These are phyloP conservation scores for Psilocybe subaeruginosa DNA, from an alignment of 768 basidiomycete genomes.

Conservation along the genomic window DNA sequence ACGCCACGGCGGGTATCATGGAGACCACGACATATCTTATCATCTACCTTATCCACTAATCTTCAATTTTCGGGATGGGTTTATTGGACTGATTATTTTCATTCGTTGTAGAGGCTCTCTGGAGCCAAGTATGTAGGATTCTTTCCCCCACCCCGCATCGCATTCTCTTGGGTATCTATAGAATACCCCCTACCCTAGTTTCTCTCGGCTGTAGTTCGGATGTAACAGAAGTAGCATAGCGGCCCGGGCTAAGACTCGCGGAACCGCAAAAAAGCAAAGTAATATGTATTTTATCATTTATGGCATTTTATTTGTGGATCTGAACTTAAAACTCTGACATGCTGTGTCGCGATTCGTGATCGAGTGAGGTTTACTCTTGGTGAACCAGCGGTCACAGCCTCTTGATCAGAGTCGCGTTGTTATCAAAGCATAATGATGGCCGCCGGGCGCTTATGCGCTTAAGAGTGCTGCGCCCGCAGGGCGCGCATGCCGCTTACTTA, in stretches of 20 bases:
- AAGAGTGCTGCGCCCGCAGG: not conserved
- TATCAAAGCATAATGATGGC: not conserved
- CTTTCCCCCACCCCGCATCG: constrained; percentile 5
- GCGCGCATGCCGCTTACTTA: not conserved
- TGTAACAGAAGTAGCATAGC: constrained; percentile 19
- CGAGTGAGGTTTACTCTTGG: not conserved
- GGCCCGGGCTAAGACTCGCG: constrained; percentile 11
- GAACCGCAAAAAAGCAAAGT: constrained; percentile 10
- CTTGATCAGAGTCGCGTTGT: no score
- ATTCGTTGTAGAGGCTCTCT: constrained; percentile 9
- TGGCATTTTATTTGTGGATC: not conserved
- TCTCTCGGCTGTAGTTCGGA: constrained; percentile 20
- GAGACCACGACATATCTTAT: constrained; percentile 10
- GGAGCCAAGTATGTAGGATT: constrained; percentile 11
- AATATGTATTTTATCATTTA: constrained; percentile 4
- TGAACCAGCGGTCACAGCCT: no score
- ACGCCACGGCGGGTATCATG: not conserved
- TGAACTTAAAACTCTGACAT: not conserved
- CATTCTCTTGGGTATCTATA: constrained; percentile 11
- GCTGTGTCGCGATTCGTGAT: no score
- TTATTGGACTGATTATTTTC: constrained; percentile 2
- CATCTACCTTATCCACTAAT: constrained; percentile 12
- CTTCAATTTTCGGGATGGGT: not conserved
- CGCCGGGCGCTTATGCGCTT: constrained; percentile 1
- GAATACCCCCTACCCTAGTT: constrained; percentile 17